Conservation (phyloP, 78 protist genomes). For the Chrysochromulina parva region DNA sequence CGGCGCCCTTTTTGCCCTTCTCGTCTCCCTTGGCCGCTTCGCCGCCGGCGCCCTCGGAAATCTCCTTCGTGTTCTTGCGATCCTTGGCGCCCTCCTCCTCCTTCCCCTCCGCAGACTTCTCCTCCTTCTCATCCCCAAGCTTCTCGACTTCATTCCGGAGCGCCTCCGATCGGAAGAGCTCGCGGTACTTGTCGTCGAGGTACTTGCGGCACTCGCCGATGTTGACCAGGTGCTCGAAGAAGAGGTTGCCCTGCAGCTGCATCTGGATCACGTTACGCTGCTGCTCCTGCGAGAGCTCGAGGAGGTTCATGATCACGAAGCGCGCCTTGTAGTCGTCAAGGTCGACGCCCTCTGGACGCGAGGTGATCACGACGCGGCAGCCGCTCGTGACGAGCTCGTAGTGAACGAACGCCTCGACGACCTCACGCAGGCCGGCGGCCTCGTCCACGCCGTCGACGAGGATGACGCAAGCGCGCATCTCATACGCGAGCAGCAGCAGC, state of each 20-base stretch:
- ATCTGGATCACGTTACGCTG: not conserved
- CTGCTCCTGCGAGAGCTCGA: not conserved
- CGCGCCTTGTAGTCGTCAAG: not conserved
- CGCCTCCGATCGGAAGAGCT: no score
- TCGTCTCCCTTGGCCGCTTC: no score
- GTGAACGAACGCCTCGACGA: not conserved
- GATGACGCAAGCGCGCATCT: not conserved
- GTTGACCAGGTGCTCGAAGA: not conserved
- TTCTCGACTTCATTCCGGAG: no score
- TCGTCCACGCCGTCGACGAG: not conserved
- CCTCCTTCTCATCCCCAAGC: no score
- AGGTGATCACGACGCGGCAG: not conserved
- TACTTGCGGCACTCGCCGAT: not conserved
- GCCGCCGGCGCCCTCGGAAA: no score
- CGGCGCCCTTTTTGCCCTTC: no score
- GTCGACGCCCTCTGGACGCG: not conserved
- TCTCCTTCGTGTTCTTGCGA: no score
- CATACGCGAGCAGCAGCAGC: not conserved
- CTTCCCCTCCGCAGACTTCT: no score
- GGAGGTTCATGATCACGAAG: not conserved
- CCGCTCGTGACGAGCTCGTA: not conserved
- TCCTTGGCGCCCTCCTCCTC: no score
- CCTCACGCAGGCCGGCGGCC: not conserved
- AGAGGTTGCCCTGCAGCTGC: not conserved
- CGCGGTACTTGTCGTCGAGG: not conserved